Evolutionary conservation across 1,139 yeast species (phyloP), one percentile per base, ranked within the genome.

Genomic region (Saccharomycopsis crataegensis): DNA sequence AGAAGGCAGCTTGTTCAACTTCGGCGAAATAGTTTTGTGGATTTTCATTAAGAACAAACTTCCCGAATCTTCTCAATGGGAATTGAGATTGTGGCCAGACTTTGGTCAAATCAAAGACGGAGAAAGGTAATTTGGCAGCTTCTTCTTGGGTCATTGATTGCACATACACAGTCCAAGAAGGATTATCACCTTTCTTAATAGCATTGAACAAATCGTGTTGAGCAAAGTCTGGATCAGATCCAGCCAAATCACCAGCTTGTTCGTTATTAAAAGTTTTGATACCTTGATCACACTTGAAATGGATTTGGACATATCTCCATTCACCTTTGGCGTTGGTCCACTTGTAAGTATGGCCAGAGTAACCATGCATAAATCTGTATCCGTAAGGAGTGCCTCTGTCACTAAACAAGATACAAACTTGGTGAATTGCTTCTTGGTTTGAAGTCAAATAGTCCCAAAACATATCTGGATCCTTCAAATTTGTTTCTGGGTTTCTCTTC

Each of bases 401-500:
- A 48, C 82, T 76, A 65, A 83, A 81, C 67, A 82, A 69, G 59
- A 76, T 71, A 72, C 76, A 74, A 51, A 82, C 82, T 68, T 82
- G 87, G 65, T 83, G 89, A 56, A 77, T 70, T 22, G 85, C 73
- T 64, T 82, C 88, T 66, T 79, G 83, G 65, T 82, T 82, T 43
- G 75, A 68, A 51, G 77, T 73, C 68, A 80, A 73, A 67, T 80
- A 83, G 66, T 83, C 87, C 87, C 88, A 83, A 62, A 81, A 80
- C 83, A 79, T 78, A 68, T 80, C 76, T 31, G 87, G 79, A 68
- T 88, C 95, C 68, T 86, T 86, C 69, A 85, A 74, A 70, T 86
- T 86, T 50, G 94, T 86, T 71, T 86, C 80, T 49, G 95, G 95
- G 72, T 85, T 80, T 68, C 87, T 65, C 77, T 82, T 82, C 68